phyloP scores from a whole-genome alignment of 2,329 filamentous ascomycete species.

The Coniosporium tulheliwenetii region DNA sequence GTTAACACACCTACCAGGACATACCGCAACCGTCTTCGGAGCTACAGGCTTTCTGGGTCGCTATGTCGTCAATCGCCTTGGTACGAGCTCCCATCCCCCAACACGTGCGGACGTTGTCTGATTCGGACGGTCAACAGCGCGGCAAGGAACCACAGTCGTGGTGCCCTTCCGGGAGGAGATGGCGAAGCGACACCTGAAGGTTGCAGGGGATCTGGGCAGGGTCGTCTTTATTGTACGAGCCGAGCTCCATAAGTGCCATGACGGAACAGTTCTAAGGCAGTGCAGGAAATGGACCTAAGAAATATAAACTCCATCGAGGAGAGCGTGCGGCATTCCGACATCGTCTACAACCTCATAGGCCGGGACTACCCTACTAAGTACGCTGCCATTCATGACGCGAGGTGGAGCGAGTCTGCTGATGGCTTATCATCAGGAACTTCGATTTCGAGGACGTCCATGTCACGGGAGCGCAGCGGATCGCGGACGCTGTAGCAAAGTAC shows the following conservation, averaged over 20 bases:
- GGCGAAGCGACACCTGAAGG: conserved; percentile 91
- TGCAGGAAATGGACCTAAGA: conserved; percentile 78
- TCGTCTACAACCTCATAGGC: conserved; percentile 92
- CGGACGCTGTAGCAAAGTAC: conserved; percentile 90
- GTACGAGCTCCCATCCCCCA: conserved; percentile 27
- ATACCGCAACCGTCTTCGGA: conserved; percentile 95
- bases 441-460: conserved; percentile 83
- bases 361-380: conserved; percentile 94
- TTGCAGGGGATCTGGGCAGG: conserved; percentile 84
- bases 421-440: conserved; percentile 55
- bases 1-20: conserved; percentile 42
- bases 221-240: conserved; percentile 63
- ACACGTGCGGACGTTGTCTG: conserved; percentile 1
- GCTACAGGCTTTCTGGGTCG: conserved; percentile 89
- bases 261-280: background rate
- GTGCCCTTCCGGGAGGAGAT: conserved; percentile 94
- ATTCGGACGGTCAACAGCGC: conserved; percentile 38
- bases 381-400: conserved; percentile 9
- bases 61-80: conserved; percentile 93
- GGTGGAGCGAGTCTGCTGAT: too few species aligned
- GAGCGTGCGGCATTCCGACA: conserved; percentile 89
- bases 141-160: conserved; percentile 86
- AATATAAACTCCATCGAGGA: conserved; percentile 95
- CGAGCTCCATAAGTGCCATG: background rate
- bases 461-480: conserved; percentile 82